Evolutionary conservation across 1,139 yeast genomes (phyloP).

Genomic region (Casaregolazyma lundiana): DNA sequence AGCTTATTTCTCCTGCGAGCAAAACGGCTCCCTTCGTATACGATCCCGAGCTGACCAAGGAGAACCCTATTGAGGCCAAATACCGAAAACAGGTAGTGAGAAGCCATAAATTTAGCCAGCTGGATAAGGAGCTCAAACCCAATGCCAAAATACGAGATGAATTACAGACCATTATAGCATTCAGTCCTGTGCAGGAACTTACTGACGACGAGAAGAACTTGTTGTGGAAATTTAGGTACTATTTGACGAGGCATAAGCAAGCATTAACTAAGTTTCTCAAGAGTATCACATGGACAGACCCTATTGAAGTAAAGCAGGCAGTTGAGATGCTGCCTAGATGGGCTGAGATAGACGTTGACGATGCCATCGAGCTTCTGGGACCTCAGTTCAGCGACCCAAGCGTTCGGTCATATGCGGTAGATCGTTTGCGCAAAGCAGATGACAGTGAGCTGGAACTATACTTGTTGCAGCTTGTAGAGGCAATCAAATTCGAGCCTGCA

Average conservation of each 20-base stretch:
- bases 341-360: slow-evolving; percentile 86
- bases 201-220: slow-evolving; percentile 80
- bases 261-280: slow-evolving; percentile 82
- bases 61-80: slow-evolving; percentile 84
- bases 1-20: slow-evolving; percentile 14
- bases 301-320: slow-evolving; percentile 72
- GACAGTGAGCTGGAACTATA: slow-evolving; percentile 79
- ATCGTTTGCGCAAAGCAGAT: slow-evolving; percentile 68
- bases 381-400: slow-evolving; percentile 55
- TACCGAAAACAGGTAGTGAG: slow-evolving; percentile 73
- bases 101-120: slow-evolving; percentile 66
- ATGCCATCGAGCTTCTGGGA: slow-evolving; percentile 83
- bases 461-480: slow-evolving; percentile 86
- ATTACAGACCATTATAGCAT: slow-evolving; percentile 58
- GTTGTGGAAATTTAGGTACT: slow-evolving; percentile 89
- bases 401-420: slow-evolving; percentile 82
- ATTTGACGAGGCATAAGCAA: slow-evolving; percentile 66
- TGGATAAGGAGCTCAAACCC: slow-evolving; percentile 86
- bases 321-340: slow-evolving; percentile 53
- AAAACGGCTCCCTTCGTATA: slow-evolving; percentile 37
- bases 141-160: slow-evolving; percentile 79
- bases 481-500: slow-evolving; percentile 65
- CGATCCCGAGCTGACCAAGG: slow-evolving; percentile 61
- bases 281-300: slow-evolving; percentile 85
- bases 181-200: slow-evolving; percentile 80